A percentile compares a stretch with the other conserved stretches of the same genome.
Conservation (phyloP, 2,329 filamentous ascomycete genomes). For the Penicillium oxalicum region DNA sequence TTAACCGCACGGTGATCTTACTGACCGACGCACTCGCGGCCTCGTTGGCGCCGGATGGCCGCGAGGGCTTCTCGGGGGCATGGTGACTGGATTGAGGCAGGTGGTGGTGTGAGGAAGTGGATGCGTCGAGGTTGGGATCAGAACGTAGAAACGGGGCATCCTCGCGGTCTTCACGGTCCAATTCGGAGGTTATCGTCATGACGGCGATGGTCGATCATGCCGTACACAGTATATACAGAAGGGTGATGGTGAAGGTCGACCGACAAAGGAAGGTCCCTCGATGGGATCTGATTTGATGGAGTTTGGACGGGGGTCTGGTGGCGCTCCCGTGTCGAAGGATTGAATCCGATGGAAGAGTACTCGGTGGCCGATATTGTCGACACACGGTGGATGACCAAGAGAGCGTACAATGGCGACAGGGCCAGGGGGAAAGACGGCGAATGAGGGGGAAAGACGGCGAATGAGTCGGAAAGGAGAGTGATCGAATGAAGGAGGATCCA, state of each 20-base stretch:
- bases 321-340: too few species aligned
- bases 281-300: too few species aligned
- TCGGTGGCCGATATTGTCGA: too few species aligned
- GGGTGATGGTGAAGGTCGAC: too few species aligned
- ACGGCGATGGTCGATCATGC: slow-evolving; percentile 15
- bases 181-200: slow-evolving; percentile 23
- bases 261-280: too few species aligned
- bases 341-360: too few species aligned
- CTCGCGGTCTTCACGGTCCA: slow-evolving; percentile 22
- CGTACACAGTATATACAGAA: slow-evolving; percentile 8
- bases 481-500: too few species aligned
- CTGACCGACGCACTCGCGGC: slow-evolving; percentile 12
- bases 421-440: too few species aligned
- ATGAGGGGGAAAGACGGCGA: not conserved
- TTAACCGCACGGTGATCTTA: slow-evolving; percentile 33
- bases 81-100: not conserved
- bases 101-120: slow-evolving; percentile 1
- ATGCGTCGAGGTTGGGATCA: slow-evolving; percentile 2
- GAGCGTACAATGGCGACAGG: too few species aligned
- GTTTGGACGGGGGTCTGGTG: too few species aligned
- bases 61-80: slow-evolving; percentile 1
- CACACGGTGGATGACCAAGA: too few species aligned
- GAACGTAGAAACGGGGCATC: slow-evolving; percentile 30
- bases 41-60: not conserved
- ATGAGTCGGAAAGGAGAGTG: too few species aligned